A percentile compares a stretch with the other conserved stretches of the same genome.
These are phyloP conservation scores for Dothidotthia symphoricarpi DNA, from an alignment of 2,329 filamentous ascomycete species.

Conservation along the genomic window DNA sequence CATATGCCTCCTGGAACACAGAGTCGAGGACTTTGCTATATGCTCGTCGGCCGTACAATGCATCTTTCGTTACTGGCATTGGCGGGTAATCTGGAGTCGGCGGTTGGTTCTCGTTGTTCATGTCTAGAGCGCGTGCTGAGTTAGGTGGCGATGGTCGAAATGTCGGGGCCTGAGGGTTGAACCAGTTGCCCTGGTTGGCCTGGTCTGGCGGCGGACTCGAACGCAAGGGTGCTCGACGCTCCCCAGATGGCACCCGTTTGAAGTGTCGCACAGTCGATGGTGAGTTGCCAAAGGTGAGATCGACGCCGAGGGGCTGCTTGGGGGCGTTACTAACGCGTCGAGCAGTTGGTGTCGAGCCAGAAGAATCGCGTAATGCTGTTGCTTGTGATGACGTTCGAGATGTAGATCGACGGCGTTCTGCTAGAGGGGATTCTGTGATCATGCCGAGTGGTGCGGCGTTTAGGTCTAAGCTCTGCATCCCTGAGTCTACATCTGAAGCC, in stretches of 20 bases:
- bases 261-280: slow-evolving; percentile 91
- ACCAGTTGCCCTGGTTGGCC: slow-evolving; percentile 18
- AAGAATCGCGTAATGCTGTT: slow-evolving; percentile 40
- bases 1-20: slow-evolving; percentile 78
- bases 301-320: slow-evolving; percentile 79
- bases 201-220: too few species aligned
- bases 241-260: slow-evolving; percentile 74
- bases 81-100: slow-evolving; percentile 52
- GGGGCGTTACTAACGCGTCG: slow-evolving; percentile 43
- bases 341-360: slow-evolving; percentile 44
- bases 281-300: slow-evolving; percentile 91
- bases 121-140: slow-evolving; percentile 29
- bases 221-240: slow-evolving; percentile 21
- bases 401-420: slow-evolving; percentile 27
- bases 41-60: slow-evolving; percentile 73
- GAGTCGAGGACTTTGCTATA: slow-evolving; percentile 82
- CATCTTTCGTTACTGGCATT: slow-evolving; percentile 66
- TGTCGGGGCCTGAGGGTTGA: slow-evolving; percentile 39
- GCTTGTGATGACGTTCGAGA: slow-evolving; percentile 41
- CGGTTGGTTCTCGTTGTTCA: slow-evolving; percentile 63
- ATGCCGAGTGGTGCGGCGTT: slow-evolving; percentile 45
- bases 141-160: slow-evolving; percentile 39
- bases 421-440: slow-evolving; percentile 39
- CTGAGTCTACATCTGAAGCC: slow-evolving; percentile 33
- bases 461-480: slow-evolving; percentile 46